These are phyloP conservation scores for Aureobasidium leucospermi DNA, from an alignment of 2,329 filamentous ascomycete genomes.

Conservation along the genomic window DNA sequence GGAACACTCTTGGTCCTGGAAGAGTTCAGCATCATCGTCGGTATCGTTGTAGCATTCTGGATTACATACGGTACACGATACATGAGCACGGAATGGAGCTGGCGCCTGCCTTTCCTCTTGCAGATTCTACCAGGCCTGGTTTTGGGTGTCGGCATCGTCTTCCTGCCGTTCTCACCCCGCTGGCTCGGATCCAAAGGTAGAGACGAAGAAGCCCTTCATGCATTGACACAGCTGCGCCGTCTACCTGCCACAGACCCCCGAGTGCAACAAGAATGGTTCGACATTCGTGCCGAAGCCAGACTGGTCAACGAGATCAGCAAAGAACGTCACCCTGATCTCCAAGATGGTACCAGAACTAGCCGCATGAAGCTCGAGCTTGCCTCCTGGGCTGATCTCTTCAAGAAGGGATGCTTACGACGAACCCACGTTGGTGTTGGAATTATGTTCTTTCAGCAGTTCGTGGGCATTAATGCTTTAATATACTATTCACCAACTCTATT, in stretches of 20 bases:
- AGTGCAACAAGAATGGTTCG: constrained; percentile 18
- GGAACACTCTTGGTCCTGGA: constrained; percentile 39
- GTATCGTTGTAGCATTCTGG: constrained; percentile 47
- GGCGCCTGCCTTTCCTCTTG: constrained; percentile 41
- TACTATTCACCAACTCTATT: constrained; percentile 58
- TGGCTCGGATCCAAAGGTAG: constrained; percentile 27
- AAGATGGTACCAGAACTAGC: constrained; percentile 25
- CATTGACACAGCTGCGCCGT: constrained; percentile 25
- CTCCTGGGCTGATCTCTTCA: constrained; percentile 45
- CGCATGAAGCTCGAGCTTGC: constrained; percentile 42
- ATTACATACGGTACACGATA: constrained; percentile 44
- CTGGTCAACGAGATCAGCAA: constrained; percentile 22
- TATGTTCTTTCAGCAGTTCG: constrained; percentile 53
- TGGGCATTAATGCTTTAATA: constrained; percentile 49
- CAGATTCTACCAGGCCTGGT: constrained; percentile 34
- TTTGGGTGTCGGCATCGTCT: constrained; percentile 26
- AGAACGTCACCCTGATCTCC: constrained; percentile 32
- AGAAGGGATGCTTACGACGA: constrained; percentile 38
- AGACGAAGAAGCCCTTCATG: constrained; percentile 25
- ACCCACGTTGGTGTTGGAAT: constrained; percentile 46
- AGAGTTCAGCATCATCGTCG: constrained; percentile 40
- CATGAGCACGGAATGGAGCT: constrained; percentile 40
- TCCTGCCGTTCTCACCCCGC: constrained; percentile 29
- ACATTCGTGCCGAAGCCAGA: constrained; percentile 19
- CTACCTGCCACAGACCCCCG: constrained; percentile 15